Conservation (phyloP, 2,329 filamentous ascomycete species). For the Ceratocystis alfenasii region DNA sequence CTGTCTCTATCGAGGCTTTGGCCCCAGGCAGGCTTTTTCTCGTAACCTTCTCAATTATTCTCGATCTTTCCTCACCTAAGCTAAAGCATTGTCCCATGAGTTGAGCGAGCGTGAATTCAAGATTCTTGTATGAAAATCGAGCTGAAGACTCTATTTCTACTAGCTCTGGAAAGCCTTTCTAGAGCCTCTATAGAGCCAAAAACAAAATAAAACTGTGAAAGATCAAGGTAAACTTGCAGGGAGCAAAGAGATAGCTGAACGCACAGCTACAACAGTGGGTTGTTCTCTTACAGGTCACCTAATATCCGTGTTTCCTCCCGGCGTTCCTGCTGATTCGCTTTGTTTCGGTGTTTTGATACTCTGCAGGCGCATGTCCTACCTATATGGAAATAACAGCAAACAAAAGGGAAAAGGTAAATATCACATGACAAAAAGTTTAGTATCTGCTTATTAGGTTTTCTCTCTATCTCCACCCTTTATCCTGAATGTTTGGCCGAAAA, state of each 20-base stretch:
- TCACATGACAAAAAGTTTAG: neutral
- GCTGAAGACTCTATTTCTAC: neutral
- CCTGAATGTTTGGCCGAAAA: neutral
- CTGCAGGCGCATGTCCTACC: neutral
- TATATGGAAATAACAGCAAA: neutral
- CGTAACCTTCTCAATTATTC: neutral
- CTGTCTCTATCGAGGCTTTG: neutral
- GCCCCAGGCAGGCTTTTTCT: neutral
- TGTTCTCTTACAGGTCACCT: neutral
- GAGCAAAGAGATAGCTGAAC: too few species aligned
- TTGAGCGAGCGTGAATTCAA: neutral
- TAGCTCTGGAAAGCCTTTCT: too few species aligned
- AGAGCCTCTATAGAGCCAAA: neutral
- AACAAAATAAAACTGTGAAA: neutral
- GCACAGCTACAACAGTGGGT: too few species aligned
- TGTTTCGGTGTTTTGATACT: neutral
- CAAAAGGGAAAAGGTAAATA: neutral
- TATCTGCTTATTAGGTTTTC: neutral
- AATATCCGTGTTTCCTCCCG: neutral
- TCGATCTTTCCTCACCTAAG: neutral
- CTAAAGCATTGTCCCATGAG: neutral
- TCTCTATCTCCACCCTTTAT: neutral
- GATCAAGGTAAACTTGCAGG: neutral
- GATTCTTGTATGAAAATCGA: neutral
- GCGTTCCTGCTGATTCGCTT: neutral